Percentiles rank a stretch among this genome's conserved stretches.
Conservation (phyloP, 257 asterid genomes). For the Fraxinus cuspidata region DNA sequence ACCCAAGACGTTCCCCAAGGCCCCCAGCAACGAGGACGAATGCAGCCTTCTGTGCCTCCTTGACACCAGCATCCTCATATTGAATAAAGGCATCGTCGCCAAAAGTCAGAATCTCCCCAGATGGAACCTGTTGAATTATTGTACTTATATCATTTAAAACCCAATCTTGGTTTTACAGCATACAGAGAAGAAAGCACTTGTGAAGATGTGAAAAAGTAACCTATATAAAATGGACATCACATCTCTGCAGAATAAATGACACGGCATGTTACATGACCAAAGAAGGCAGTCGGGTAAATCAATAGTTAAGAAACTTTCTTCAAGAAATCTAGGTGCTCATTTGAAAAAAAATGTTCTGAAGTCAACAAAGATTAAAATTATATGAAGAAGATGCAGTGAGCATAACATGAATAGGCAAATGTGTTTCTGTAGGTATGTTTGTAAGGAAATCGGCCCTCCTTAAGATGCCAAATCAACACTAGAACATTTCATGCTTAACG, state of each 20-base stretch:
- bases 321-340: constrained; percentile 12
- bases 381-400: constrained; percentile 2
- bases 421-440: neutral
- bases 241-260: constrained; percentile 13
- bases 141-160: constrained; percentile 19
- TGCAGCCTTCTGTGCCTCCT: constrained; percentile 84
- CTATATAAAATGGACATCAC: constrained; percentile 12
- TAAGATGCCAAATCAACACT: neutral
- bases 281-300: constrained; percentile 8
- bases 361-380: constrained; percentile 14
- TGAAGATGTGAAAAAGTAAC: constrained; percentile 5
- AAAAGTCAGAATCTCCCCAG: constrained; percentile 79
- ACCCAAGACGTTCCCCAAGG: constrained; percentile 99
- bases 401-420: neutral
- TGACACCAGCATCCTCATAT: constrained; percentile 82
- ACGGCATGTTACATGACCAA: constrained; percentile 6
- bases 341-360: constrained; percentile 16
- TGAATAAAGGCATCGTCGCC: constrained; percentile 66
- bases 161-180: constrained; percentile 10
- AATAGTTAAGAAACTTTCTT: constrained; percentile 5
- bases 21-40: constrained; percentile 99
- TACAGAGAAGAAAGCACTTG: neutral
- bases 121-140: constrained; percentile 71
- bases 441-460: neutral
- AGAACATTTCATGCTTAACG: neutral